Evolutionary conservation across 192 early-diverging fungal species (phyloP).

Genomic region (Gonapodya prolifera): DNA sequence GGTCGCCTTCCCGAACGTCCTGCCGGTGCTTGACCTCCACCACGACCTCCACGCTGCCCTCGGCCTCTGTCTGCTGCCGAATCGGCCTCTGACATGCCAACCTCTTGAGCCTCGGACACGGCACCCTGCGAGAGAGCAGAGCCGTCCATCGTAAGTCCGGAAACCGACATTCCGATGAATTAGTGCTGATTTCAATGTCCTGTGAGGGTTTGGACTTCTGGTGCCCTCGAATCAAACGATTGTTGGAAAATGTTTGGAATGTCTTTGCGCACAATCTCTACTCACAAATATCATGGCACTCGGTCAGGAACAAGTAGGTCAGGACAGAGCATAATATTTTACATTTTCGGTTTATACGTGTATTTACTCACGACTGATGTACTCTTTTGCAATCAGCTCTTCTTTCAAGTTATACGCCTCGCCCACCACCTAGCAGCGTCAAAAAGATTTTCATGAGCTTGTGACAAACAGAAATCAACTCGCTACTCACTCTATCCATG

Average conservation of each 20-base stretch:
- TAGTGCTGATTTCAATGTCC: not conserved
- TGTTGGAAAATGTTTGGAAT: not conserved
- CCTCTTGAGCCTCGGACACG: not conserved
- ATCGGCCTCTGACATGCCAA: not conserved
- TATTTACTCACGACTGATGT: not conserved
- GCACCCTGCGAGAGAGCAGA: not conserved
- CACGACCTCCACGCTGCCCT: not conserved
- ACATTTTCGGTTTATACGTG: not conserved
- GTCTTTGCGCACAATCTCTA: not conserved
- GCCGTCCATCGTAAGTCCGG: not conserved
- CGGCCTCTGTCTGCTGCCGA: not conserved
- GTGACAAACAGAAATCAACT: not conserved
- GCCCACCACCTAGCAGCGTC: not conserved
- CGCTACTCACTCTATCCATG: not conserved
- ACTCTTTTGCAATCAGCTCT: not conserved
- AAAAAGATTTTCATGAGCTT: not conserved
- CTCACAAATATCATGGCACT: not conserved
- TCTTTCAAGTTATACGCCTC: not conserved
- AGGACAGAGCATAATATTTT: not conserved
- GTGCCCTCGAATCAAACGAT: not conserved
- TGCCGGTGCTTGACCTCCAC: not conserved
- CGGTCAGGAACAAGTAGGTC: too few species aligned
- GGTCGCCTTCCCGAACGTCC: not conserved
- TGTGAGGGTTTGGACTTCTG: not conserved
- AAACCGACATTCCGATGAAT: not conserved